phyloP scores from a whole-genome alignment of 1,284 basidiomycete genomes.

The Tremellales sp. region DNA sequence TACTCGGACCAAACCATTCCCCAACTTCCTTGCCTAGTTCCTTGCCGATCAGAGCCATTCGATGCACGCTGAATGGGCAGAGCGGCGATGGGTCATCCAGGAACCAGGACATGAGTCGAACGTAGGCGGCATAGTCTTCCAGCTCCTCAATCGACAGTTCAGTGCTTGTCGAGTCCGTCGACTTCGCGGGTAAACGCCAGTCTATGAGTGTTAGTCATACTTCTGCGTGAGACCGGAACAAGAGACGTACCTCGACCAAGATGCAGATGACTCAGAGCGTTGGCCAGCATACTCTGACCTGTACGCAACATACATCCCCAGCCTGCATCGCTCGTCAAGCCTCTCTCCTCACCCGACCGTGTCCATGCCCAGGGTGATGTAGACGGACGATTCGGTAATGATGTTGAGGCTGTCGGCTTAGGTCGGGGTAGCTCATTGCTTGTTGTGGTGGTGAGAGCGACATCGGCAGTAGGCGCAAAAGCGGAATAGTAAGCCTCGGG shows the following conservation, averaged over 20 bases:
- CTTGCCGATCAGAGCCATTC: conserved; percentile 92
- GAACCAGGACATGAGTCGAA: conserved; percentile 89
- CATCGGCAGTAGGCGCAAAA: conserved; percentile 51
- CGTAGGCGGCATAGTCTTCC: conserved; percentile 57
- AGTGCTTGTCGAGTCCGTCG: conserved; percentile 13
- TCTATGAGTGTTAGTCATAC: conserved; percentile 53
- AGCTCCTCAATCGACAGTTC: conserved; percentile 21
- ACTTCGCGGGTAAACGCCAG: conserved; percentile 61
- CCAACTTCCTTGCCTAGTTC: conserved; percentile 92
- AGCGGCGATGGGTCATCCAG: conserved; percentile 81
- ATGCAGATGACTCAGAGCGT: conserved; percentile 76
- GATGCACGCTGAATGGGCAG: conserved; percentile 93
- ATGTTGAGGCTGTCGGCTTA: background rate
- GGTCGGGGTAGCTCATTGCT: background rate
- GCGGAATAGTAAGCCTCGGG: conserved; percentile 52
- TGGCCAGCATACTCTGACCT: conserved; percentile 87
- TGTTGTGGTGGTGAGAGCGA: conserved; percentile 10
- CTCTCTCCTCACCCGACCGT: conserved; percentile 58
- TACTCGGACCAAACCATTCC: conserved; percentile 97
- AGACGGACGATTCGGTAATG: conserved; percentile 8
- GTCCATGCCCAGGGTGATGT: conserved; percentile 38
- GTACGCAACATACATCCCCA: conserved; percentile 99
- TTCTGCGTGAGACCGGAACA: background rate
- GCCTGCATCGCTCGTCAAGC: conserved; percentile 86
- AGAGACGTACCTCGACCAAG: conserved; percentile 66